Conservation (phyloP, 2,329 filamentous ascomycete species). For the Talaromyces sp. region DNA sequence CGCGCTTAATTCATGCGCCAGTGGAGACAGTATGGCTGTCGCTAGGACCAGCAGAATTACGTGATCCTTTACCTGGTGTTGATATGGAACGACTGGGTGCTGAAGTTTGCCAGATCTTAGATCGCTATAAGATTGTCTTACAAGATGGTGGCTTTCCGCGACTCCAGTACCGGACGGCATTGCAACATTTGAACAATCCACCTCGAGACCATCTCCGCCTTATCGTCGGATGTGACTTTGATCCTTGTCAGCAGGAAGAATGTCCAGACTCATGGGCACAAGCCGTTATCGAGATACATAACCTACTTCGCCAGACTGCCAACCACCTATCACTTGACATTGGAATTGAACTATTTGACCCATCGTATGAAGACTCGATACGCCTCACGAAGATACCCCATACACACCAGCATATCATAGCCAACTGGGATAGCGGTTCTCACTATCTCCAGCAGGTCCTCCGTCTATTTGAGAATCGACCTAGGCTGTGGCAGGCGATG, state of each 20-base stretch:
- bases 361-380: background rate
- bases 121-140: background rate
- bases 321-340: background rate
- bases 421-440: background rate
- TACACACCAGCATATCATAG: background rate
- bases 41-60: background rate
- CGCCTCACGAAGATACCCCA: background rate
- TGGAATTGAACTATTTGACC: background rate
- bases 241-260: background rate
- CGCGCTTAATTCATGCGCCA: too few species aligned
- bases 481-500: slow-evolving; percentile 6
- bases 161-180: background rate
- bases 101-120: background rate
- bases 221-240: background rate
- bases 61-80: background rate
- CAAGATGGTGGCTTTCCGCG: background rate
- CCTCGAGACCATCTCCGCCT: background rate
- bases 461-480: background rate
- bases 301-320: background rate
- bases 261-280: background rate
- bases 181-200: background rate
- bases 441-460: background rate
- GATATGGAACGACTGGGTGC: background rate
- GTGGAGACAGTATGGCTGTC: too few species aligned
- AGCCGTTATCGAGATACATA: background rate